A percentile compares a stretch with the other conserved stretches of the same genome.
phyloP scores from a whole-genome alignment of 176 grass and related monocot species.

The Musa acuminata region DNA sequence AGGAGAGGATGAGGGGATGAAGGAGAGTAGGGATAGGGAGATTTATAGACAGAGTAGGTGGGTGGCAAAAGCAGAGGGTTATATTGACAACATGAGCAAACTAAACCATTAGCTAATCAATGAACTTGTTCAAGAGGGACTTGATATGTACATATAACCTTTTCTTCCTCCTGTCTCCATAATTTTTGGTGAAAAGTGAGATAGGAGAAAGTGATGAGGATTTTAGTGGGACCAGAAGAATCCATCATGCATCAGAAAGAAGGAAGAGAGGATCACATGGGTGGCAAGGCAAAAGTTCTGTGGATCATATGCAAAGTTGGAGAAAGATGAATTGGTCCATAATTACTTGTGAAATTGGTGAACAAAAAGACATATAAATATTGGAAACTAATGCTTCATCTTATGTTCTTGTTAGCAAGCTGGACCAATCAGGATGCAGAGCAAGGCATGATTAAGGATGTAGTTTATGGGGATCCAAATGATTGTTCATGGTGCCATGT shows the following conservation, averaged over 20 bases:
- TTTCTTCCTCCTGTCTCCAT: slow-evolving; percentile 8
- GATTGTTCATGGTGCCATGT: slow-evolving; percentile 3
- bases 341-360: not conserved
- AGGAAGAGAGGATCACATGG: slow-evolving; percentile 17
- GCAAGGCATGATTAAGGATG: not conserved
- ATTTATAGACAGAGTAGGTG: slow-evolving; percentile 35
- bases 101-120: not conserved
- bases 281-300: slow-evolving; percentile 16
- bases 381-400: too few species aligned
- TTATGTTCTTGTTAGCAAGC: too few species aligned
- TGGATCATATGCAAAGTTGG: slow-evolving; percentile 3
- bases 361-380: not conserved
- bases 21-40: slow-evolving; percentile 2
- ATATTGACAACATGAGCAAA: slow-evolving; percentile 17
- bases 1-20: slow-evolving; percentile 12
- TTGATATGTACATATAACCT: not conserved
- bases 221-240: slow-evolving; percentile 9
- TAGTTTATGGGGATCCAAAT: slow-evolving; percentile 1
- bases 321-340: not conserved
- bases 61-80: slow-evolving; percentile 16
- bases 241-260: not conserved
- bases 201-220: slow-evolving; percentile 15
- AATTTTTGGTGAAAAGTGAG: slow-evolving; percentile 6
- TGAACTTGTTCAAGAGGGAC: too few species aligned
- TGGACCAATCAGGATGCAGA: too few species aligned